Evolutionary conservation across 768 basidiomycete genomes (phyloP).

Genomic region (Collybia nuda): DNA sequence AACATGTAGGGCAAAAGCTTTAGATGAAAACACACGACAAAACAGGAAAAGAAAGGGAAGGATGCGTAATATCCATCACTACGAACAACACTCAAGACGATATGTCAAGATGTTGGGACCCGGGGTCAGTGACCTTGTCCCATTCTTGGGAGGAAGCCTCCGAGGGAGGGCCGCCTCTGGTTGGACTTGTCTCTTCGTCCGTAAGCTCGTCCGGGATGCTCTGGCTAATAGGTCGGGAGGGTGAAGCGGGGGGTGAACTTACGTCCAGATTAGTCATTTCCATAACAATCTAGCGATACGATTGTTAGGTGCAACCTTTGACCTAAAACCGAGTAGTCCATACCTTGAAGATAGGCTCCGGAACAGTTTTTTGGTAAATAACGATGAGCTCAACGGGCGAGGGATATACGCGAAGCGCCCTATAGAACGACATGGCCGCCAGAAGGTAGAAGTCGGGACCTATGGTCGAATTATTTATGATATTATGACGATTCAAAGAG

Average conservation of each 20-base stretch:
- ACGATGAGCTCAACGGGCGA: slow-evolving; percentile 91
- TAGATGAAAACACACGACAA: slow-evolving; percentile 7
- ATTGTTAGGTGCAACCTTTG: background rate
- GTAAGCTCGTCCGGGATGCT: slow-evolving; percentile 36
- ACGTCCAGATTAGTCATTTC: slow-evolving; percentile 88
- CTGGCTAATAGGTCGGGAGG: slow-evolving; percentile 16
- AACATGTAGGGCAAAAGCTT: slow-evolving; percentile 33
- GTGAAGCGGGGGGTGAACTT: slow-evolving; percentile 56
- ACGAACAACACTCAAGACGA: slow-evolving; percentile 14
- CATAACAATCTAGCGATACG: slow-evolving; percentile 57
- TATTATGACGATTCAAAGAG: background rate
- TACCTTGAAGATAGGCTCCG: slow-evolving; percentile 78
- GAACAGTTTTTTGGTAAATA: slow-evolving; percentile 92
- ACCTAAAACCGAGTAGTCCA: slow-evolving; percentile 10
- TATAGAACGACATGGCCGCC: slow-evolving; percentile 89
- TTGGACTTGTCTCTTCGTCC: slow-evolving; percentile 61
- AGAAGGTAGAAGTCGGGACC: slow-evolving; percentile 77
- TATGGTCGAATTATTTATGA: slow-evolving; percentile 25
- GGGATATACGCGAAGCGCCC: slow-evolving; percentile 93
- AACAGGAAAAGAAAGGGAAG: slow-evolving; percentile 3
- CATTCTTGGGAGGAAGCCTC: slow-evolving; percentile 89
- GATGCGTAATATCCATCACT: slow-evolving; percentile 10
- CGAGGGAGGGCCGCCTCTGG: slow-evolving; percentile 70
- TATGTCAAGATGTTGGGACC: slow-evolving; percentile 21
- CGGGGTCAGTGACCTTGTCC: slow-evolving; percentile 84